These are phyloP conservation scores for Passiflora organensis DNA, from an alignment of 345 rosid genomes.

Conservation along the genomic window DNA sequence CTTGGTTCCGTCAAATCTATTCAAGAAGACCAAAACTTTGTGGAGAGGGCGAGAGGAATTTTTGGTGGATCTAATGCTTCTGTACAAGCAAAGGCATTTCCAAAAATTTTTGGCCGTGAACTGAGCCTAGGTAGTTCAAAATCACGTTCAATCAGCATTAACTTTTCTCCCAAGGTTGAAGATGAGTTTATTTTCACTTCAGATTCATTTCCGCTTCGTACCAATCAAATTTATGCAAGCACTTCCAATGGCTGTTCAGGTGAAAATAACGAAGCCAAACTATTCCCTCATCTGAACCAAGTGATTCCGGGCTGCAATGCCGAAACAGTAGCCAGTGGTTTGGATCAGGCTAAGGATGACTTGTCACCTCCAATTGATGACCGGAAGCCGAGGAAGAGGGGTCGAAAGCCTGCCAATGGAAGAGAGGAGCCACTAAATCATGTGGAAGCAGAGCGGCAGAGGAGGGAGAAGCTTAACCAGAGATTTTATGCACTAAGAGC, in stretches of 20 bases:
- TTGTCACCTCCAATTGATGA: slow-evolving; percentile 51
- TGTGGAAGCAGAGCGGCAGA: slow-evolving; percentile 91
- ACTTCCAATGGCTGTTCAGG: slow-evolving; percentile 42
- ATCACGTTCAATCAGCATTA: slow-evolving; percentile 63
- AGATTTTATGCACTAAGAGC: slow-evolving; percentile 49
- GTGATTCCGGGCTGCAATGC: slow-evolving; percentile 33
- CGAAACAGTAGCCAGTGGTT: slow-evolving; percentile 35
- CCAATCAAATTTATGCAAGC: slow-evolving; percentile 53
- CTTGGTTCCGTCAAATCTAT: slow-evolving; percentile 66
- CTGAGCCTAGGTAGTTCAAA: slow-evolving; percentile 67
- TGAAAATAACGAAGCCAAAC: slow-evolving; percentile 40
- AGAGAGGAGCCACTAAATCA: slow-evolving; percentile 95
- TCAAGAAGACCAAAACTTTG: slow-evolving; percentile 51
- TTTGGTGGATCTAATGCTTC: slow-evolving; percentile 51
- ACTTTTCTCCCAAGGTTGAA: slow-evolving; percentile 80
- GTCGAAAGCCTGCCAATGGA: slow-evolving; percentile 95
- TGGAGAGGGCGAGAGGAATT: slow-evolving; percentile 52
- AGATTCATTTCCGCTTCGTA: slow-evolving; percentile 49
- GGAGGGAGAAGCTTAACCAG: slow-evolving; percentile 96
- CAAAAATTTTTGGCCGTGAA: slow-evolving; percentile 84
- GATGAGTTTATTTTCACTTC: slow-evolving; percentile 62
- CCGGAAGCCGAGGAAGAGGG: slow-evolving; percentile 90
- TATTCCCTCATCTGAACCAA: slow-evolving; percentile 43
- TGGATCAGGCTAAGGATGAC: slow-evolving; percentile 64
- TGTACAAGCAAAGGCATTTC: slow-evolving; percentile 51